Evolutionary conservation across 345 rosid genomes (phyloP), one percentile per base, ranked within the genome.

Genomic region (Acer saccharum): DNA sequence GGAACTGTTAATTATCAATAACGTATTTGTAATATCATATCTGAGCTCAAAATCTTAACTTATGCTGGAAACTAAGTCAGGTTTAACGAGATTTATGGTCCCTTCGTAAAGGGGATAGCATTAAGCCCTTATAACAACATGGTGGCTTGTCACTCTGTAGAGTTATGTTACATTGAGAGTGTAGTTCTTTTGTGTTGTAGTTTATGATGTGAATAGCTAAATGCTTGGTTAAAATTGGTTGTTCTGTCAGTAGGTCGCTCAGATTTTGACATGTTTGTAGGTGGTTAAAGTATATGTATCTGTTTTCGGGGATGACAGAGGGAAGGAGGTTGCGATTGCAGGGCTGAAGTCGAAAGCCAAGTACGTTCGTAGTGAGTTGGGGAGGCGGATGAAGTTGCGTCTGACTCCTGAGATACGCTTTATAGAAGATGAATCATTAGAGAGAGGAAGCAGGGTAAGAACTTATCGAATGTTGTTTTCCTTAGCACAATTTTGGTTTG

Each of bases 251-350:
- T 32, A 20, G 64, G n/a, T 64, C 35, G 20, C 21, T 50, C 55
- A 3, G 29, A 60, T 17, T 73, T 21, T 72, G 50, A 43, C n/a
- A 52, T 69, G 39, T 12, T 54, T 39, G 77, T 75, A 93, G 99
- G 96, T 95, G 77, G 99, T 93, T 43, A 95, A 95, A 83, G 99
- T 93, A 7, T 95, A 88, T 82, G 93, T 95, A 20, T 95, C 99
- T 10, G 99, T 93, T 71, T 95, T 92, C 75, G 99, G 99, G 4
- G 98, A 95, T 76, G 99, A 95, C 70, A 89, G 97, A 84, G 99
- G 99, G 71, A 93, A 86, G 86, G 97, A 93, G 29, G 88, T 92
- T 76, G 99, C 97, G 0, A 80, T 93, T 76, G 93, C 96, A 16
- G 98, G 98, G 55, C 84, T 95, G 83, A 92, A 92, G 76, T 80